Evolutionary conservation across 495 filamentous ascomycete species (phyloP).

Genomic region (Hypoxylon lienhwacheense): DNA sequence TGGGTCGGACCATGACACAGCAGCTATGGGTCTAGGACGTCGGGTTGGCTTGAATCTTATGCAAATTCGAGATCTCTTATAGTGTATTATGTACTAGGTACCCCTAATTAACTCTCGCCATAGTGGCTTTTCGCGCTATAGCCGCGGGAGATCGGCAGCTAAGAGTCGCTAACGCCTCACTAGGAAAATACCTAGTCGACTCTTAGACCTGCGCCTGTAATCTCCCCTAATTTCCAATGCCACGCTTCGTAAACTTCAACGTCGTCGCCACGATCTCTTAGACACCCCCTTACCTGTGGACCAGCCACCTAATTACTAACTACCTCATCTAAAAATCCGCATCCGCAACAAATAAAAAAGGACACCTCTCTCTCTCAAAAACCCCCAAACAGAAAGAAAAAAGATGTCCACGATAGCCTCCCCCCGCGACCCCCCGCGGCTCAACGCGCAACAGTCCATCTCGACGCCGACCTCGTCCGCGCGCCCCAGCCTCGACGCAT

Average conservation of each 20-base stretch:
- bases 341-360: not conserved
- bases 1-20: not conserved
- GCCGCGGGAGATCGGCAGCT: slow-evolving; percentile 29
- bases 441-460: slow-evolving; percentile 43
- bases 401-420: slow-evolving; percentile 80
- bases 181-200: slow-evolving; percentile 2
- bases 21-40: no score
- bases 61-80: no score
- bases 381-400: not conserved
- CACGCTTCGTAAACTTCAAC: slow-evolving; percentile 20
- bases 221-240: no score
- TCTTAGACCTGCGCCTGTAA: slow-evolving; percentile 1
- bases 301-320: not conserved
- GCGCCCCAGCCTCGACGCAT: slow-evolving; percentile 69
- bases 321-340: not conserved
- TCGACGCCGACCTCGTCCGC: slow-evolving; percentile 69
- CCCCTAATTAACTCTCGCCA: slow-evolving; percentile 30
- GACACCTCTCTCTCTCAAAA: not conserved
- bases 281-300: not conserved
- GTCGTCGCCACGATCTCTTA: not conserved
- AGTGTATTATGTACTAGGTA: not conserved
- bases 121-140: slow-evolving; percentile 34
- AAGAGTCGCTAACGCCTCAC: slow-evolving; percentile 22
- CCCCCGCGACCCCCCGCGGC: slow-evolving; percentile 59
- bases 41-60: no score